Conservation (phyloP, 208 protist species). For the Trypanosoma congolense region DNA sequence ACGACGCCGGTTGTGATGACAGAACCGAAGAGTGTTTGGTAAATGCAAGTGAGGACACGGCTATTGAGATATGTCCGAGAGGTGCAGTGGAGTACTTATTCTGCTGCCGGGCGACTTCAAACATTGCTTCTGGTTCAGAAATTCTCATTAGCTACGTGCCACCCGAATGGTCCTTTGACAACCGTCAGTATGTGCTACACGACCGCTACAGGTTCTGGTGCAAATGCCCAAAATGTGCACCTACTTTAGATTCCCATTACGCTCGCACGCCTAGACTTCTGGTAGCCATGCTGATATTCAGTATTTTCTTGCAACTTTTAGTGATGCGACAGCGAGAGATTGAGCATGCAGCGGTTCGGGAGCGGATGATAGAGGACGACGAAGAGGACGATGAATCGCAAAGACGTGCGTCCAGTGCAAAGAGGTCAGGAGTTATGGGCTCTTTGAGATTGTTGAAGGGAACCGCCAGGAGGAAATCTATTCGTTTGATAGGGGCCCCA, state of each 20-base stretch:
- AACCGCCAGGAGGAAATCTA: conserved; percentile 32
- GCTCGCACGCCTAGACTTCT: conserved; percentile 41
- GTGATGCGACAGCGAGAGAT: conserved; percentile 47
- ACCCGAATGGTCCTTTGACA: conserved; percentile 76
- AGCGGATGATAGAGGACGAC: background rate
- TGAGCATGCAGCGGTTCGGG: conserved; percentile 8
- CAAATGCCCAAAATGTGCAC: conserved; percentile 81
- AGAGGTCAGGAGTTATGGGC: conserved; percentile 14
- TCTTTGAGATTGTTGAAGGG: conserved; percentile 59
- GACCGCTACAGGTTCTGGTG: conserved; percentile 88
- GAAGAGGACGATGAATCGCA: conserved; percentile 21
- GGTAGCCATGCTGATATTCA: conserved; percentile 43
- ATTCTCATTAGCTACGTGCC: conserved; percentile 86
- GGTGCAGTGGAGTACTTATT: conserved; percentile 63
- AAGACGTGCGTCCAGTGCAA: too few species aligned
- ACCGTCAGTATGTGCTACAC: conserved; percentile 88
- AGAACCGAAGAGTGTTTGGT: background rate
- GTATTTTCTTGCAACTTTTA: conserved; percentile 58
- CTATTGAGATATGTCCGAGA: background rate
- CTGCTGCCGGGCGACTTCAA: conserved; percentile 73
- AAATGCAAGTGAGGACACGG: background rate
- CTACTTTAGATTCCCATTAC: conserved; percentile 61
- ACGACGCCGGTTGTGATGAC: background rate
- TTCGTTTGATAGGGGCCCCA: conserved; percentile 15
- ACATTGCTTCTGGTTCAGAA: conserved; percentile 68